Conservation (phyloP, 2,329 filamentous ascomycete species). For the Aspergillus arachidicola region DNA sequence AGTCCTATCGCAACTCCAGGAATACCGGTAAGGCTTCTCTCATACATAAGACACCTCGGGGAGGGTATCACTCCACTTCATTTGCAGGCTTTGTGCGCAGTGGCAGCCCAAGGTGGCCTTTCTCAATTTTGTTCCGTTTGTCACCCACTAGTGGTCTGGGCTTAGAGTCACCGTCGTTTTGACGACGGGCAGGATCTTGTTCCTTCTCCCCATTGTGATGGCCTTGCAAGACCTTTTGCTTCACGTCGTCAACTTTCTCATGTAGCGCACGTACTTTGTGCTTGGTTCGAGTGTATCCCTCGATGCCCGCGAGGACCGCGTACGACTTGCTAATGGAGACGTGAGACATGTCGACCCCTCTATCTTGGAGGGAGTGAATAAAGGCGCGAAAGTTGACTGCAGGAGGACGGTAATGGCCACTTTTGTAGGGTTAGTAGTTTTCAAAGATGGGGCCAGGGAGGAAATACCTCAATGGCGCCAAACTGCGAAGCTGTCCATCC, state of each 20-base stretch:
- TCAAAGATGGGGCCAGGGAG: no score
- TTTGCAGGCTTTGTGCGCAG: background rate
- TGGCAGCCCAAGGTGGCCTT: background rate
- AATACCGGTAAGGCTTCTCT: background rate
- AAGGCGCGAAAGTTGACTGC: conserved; percentile 82
- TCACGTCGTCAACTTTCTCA: conserved; percentile 23
- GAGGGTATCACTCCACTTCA: background rate
- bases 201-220: background rate
- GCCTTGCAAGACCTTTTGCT: background rate
- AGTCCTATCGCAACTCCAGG: background rate
- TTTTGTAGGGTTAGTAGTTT: conserved; percentile 29
- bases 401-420: conserved; percentile 84
- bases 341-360: conserved; percentile 75
- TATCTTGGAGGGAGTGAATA: conserved; percentile 69
- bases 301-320: conserved; percentile 77
- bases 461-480: conserved; percentile 61
- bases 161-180: background rate
- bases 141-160: no score
- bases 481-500: conserved; percentile 71
- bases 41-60: background rate
- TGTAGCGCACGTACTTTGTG: conserved; percentile 24
- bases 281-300: conserved; percentile 73
- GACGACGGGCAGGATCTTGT: background rate
- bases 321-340: conserved; percentile 82
- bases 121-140: background rate